phyloP scores from a whole-genome alignment of 306 rosid genomes.

The Rosa rugosa region DNA sequence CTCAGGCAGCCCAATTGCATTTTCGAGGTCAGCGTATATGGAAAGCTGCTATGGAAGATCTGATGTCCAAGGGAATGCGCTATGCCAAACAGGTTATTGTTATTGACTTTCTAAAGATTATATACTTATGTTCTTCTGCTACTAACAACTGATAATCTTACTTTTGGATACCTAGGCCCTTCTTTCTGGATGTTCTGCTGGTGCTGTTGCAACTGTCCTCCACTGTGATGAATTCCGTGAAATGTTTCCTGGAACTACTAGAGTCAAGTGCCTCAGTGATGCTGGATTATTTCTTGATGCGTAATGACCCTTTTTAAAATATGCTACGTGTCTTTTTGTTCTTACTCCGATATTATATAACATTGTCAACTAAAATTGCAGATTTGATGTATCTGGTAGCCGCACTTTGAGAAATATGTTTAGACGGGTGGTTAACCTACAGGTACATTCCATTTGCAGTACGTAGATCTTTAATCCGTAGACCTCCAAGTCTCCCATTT shows the following conservation, averaged over 20 bases:
- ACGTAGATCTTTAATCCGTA: background rate
- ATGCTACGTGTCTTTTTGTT: constrained; percentile 5
- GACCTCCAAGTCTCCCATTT: background rate
- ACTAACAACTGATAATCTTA: background rate
- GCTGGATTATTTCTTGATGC: constrained; percentile 92
- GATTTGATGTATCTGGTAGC: constrained; percentile 65
- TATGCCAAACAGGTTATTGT: constrained; percentile 67
- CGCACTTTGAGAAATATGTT: constrained; percentile 58
- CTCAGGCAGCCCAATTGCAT: constrained; percentile 64
- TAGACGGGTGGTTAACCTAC: constrained; percentile 65
- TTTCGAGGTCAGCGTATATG: constrained; percentile 88
- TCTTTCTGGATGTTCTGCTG: constrained; percentile 95
- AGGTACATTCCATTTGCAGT: constrained; percentile 42
- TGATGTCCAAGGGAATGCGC: constrained; percentile 84
- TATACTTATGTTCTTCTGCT: background rate
- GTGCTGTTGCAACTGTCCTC: constrained; percentile 83
- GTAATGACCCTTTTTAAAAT: constrained; percentile 33
- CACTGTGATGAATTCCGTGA: constrained; percentile 77
- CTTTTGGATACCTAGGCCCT: constrained; percentile 56
- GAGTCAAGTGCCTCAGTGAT: constrained; percentile 96
- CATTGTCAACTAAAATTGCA: constrained; percentile 28
- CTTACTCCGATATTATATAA: constrained; percentile 5
- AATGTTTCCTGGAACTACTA: constrained; percentile 54
- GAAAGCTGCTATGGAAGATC: constrained; percentile 83
- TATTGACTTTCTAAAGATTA: background rate